These are phyloP conservation scores for Aspergillus bertholletiae DNA, from an alignment of 495 filamentous ascomycete species.

Conservation along the genomic window DNA sequence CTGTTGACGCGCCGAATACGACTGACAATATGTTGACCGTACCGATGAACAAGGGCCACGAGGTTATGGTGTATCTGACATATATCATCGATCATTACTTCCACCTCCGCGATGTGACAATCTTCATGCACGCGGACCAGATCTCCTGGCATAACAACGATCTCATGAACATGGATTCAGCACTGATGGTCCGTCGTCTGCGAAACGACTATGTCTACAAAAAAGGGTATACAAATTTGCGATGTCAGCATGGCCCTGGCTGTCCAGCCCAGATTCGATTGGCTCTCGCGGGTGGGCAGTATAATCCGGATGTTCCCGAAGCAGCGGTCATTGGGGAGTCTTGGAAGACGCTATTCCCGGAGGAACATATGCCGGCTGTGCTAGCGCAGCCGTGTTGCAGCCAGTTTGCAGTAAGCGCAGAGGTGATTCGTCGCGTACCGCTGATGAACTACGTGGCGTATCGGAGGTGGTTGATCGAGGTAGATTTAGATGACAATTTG, in stretches of 20 bases:
- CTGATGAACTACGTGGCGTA: constrained; percentile 49
- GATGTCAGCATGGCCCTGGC: constrained; percentile 42
- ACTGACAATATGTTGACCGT: constrained; percentile 34
- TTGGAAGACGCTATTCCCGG: constrained; percentile 35
- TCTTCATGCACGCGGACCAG: constrained; percentile 45
- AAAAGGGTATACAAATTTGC: constrained; percentile 48
- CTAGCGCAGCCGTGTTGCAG: constrained; percentile 56
- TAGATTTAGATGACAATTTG: constrained; percentile 46
- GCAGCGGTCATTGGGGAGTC: background rate
- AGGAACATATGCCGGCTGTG: constrained; percentile 20
- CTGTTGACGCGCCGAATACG: constrained; percentile 21
- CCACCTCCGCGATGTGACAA: constrained; percentile 34
- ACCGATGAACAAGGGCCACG: constrained; percentile 56
- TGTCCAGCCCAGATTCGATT: constrained; percentile 24
- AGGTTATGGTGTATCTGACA: constrained; percentile 50
- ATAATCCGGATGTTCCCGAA: background rate
- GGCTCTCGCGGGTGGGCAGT: background rate
- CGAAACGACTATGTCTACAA: constrained; percentile 21
- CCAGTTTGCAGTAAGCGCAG: constrained; percentile 62
- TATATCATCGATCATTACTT: constrained; percentile 48
- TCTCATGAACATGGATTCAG: constrained; percentile 37
- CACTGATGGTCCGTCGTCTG: constrained; percentile 26
- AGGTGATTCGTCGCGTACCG: constrained; percentile 40
- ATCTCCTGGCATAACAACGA: constrained; percentile 55
- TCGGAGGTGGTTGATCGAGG: constrained; percentile 58